Evolutionary conservation across 23 red algal genomes (phyloP), one percentile per base, ranked within the genome.

Genomic region (Gracilariopsis chorda): DNA sequence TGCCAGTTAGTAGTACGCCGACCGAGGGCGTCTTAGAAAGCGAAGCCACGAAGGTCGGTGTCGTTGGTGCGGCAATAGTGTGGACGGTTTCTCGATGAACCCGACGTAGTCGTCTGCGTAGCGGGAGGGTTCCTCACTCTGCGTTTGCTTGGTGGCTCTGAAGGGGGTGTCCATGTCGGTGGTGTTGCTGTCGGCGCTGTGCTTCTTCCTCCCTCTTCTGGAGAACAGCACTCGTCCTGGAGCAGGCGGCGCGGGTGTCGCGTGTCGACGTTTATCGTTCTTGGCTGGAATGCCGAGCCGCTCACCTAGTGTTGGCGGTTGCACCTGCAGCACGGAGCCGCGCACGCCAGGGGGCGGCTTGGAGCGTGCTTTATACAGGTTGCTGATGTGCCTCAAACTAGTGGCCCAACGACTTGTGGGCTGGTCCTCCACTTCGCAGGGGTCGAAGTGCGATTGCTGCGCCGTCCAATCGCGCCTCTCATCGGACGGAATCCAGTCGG

Each of bases 71-170:
- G 6, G 20, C 67, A 35, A 23, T 42, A 68, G 13, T 19, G 62
- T 17, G 6, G 30, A 39, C 28, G 30, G 62, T 36, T 68, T 68
- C 7, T 35, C 62, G 20, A 73, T 20, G 20, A 73, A 73, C 39
- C 67, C 67, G 20, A 73, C 67, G 37, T 73, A 73, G 67, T 73
- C 67, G 32, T 73, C 67, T 2, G 67, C 67, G 40, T 73, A 35
- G 13, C 67, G 47, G 67, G 39, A 45, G 28, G 47, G 23, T 19
- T 73, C 39, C 2, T 46, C 37, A 3, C 17, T 12, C 17, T 32
- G 28, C 7, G 20, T 36, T 42, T 4, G 37, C 40, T 32, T 36
- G 3, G 8, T 4, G 35, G 14, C n/a, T 11, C 35, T 34, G 36
- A 16, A 11, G 1, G 12, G 7, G 34, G 12, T 12, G 39, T 25